Base-by-base conservation (phyloP, 768 basidiomycete species). In the Cantharellus cinnabarinus region DNA sequence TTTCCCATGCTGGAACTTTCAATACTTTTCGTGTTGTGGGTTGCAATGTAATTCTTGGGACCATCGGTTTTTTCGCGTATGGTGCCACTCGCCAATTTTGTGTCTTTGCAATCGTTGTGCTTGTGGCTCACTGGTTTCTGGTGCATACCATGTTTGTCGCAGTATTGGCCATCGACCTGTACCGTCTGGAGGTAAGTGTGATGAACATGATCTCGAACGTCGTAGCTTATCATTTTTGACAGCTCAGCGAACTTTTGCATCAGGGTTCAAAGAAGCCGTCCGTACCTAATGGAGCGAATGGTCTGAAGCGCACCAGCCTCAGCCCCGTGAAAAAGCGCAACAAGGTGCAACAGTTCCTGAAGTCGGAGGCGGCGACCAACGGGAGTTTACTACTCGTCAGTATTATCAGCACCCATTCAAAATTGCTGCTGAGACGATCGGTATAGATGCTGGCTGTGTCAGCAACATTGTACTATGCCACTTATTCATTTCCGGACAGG, bases 81-180 rank as follows among this genome's bases (percentile, higher is more conserved):
- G 85, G 88, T 29, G 84, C 88, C 1, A 87, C 93, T 41, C 79
- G 86, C 42, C 89, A 97, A 65, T 94, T 97, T 67, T 94, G 91
- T 69, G 76, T 81, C 2, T 97, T 98, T 67, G 89, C 90, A 0
- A 82, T 90, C 50, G 89, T 97, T 34, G 89, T 97, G 5, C 76
- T 97, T 29, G 85, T 97, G 39, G 91, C 90, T 14, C 93, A 98
- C 68, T 98, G 90, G 90, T 94, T 93, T 72, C 76, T 98, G 61
- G 84, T 94, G 14, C 89, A 95, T 66, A 95, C 90, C 0, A 94
- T 97, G 72, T 97, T 94, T 71, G 75, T 93, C 63, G 86, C 93
- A 4, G 90, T 95, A 37, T 72, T 99, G 34, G 90, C 89, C 0
- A 95, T 99, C 64, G 94, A 99, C 72, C 81, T 97, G 52, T 91